A percentile compares a stretch with the other conserved stretches of the same genome.
phyloP scores from a whole-genome alignment of 257 asterid species.

The Scutellaria barbata region DNA sequence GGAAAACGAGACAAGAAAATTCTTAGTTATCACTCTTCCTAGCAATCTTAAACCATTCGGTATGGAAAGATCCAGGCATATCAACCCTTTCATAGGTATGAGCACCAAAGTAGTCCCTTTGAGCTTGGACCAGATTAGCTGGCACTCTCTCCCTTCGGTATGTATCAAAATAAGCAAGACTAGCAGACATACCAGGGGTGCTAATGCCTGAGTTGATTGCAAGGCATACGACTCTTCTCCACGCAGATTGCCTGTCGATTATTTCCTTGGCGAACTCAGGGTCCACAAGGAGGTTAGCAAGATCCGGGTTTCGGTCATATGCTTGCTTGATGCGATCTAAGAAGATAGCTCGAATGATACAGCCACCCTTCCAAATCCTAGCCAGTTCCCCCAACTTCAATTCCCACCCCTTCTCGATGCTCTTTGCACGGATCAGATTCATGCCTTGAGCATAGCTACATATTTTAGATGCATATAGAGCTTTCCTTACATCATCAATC shows the following conservation, averaged over 20 bases:
- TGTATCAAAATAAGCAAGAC: conserved; percentile 90
- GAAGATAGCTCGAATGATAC: conserved; percentile 93
- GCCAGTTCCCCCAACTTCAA: conserved; percentile 91
- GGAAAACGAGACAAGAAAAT: neutral
- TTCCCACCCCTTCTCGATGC: conserved; percentile 87
- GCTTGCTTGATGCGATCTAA: conserved; percentile 95
- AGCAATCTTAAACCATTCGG: conserved; percentile 96
- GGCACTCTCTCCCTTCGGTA: conserved; percentile 88
- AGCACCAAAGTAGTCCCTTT: conserved; percentile 96
- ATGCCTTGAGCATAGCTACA: conserved; percentile 97
- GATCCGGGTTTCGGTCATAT: conserved; percentile 81
- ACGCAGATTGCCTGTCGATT: conserved; percentile 82
- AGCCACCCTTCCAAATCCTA: conserved; percentile 97
- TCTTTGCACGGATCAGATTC: conserved; percentile 93
- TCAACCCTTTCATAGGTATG: conserved; percentile 92
- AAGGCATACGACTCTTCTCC: conserved; percentile 90
- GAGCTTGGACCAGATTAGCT: conserved; percentile 95
- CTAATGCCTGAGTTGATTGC: conserved; percentile 86
- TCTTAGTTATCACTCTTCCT: conserved; percentile 46
- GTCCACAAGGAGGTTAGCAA: conserved; percentile 87
- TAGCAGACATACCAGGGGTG: conserved; percentile 96
- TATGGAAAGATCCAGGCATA: conserved; percentile 75
- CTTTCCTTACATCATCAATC: conserved; percentile 85
- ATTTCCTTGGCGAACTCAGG: conserved; percentile 92
- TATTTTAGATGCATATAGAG: conserved; percentile 85